Percentiles rank a stretch among this genome's conserved stretches.
Evolutionary conservation across 2,329 filamentous ascomycete species (phyloP).

Genomic region (Verticillium nubilum): DNA sequence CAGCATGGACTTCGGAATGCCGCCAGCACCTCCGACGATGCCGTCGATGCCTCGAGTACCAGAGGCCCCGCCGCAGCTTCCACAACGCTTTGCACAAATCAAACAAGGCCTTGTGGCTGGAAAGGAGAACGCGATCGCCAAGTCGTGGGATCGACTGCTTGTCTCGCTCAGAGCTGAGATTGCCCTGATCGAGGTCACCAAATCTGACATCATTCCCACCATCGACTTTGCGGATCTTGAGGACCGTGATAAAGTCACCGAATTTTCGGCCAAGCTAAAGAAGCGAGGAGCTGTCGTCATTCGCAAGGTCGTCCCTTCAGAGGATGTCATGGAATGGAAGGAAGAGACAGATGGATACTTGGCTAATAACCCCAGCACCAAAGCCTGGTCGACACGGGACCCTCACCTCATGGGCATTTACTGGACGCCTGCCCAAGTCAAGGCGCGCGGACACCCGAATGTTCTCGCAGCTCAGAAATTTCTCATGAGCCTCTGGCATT

Average conservation of each 20-base stretch:
- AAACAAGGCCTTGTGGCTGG: constrained; percentile 50
- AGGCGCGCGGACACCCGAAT: constrained; percentile 60
- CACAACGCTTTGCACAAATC: constrained; percentile 51
- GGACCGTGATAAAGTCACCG: constrained; percentile 38
- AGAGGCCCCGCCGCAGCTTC: constrained; percentile 39
- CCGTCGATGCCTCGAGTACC: not conserved
- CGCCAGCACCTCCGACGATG: not conserved
- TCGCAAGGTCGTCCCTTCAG: constrained; percentile 54
- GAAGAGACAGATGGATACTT: constrained; percentile 45
- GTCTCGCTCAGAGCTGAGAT: constrained; percentile 45
- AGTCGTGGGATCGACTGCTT: constrained; percentile 51
- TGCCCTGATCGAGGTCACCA: constrained; percentile 43
- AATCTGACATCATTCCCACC: constrained; percentile 47
- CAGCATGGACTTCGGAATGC: not conserved
- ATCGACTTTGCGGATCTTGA: constrained; percentile 49
- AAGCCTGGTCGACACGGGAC: constrained; percentile 20
- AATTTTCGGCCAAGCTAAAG: constrained; percentile 34
- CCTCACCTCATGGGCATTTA: constrained; percentile 30
- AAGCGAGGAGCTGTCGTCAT: constrained; percentile 52
- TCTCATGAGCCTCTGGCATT: constrained; percentile 62
- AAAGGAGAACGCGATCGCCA: constrained; percentile 47
- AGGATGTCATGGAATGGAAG: constrained; percentile 51
- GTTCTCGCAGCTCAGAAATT: constrained; percentile 60
- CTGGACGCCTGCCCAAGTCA: constrained; percentile 65
- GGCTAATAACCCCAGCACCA: constrained; percentile 34